Conservation (phyloP, 257 asterid species). For the Salvia splendens region DNA sequence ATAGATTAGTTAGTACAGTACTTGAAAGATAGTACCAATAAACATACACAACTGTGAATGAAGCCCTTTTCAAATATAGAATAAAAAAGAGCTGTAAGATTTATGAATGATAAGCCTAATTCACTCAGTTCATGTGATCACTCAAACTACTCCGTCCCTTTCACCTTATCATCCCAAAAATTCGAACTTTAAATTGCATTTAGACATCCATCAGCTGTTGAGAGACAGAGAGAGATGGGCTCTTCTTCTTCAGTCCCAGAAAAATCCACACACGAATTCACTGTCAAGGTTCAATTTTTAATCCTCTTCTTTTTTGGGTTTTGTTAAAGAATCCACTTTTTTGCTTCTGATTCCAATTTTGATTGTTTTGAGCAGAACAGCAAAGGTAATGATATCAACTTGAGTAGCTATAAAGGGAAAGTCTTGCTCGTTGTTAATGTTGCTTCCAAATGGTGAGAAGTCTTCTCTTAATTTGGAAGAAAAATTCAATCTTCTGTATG, state of each 20-base stretch:
- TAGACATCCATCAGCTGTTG: background rate
- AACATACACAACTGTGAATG: too few species aligned
- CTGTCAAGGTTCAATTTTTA: constrained; percentile 61
- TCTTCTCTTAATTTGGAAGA: background rate
- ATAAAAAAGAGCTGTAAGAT: constrained; percentile 19
- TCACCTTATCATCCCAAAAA: constrained; percentile 16
- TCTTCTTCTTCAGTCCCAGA: constrained; percentile 58
- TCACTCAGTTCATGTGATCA: constrained; percentile 10
- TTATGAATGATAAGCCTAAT: background rate
- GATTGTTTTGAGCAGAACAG: constrained; percentile 45
- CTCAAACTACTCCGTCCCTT: background rate
- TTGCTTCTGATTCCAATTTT: background rate
- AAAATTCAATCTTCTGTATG: background rate
- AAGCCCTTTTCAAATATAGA: background rate
- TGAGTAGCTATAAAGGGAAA: constrained; percentile 66
- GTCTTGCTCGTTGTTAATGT: constrained; percentile 91
- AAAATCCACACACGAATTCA: constrained; percentile 73
- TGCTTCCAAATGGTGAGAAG: constrained; percentile 84
- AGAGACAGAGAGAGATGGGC: constrained; percentile 43
- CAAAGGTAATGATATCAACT: constrained; percentile 67
- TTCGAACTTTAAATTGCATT: background rate
- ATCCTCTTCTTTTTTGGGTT: background rate
- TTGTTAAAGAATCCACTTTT: background rate
- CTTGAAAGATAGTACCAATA: too few species aligned
- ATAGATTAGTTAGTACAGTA: too few species aligned